Percentiles rank a stretch among this genome's conserved stretches.
Evolutionary conservation across 176 grass and related monocot genomes (phyloP).

Genomic region (Alloteropsis semialata): DNA sequence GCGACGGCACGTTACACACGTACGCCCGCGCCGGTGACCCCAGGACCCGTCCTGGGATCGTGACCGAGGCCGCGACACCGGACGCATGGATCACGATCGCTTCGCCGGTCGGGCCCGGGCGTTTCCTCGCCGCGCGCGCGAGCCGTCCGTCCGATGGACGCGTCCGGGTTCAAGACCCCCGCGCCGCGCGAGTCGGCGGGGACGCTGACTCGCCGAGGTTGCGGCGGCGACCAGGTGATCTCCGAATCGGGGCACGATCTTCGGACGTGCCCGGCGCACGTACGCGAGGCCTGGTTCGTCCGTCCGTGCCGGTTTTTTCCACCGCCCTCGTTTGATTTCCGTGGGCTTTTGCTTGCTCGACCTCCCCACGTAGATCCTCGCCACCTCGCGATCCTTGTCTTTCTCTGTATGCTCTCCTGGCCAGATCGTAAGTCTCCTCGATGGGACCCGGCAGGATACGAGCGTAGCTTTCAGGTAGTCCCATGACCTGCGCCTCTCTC

Average conservation of each 20-base stretch:
- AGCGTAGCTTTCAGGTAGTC: background rate
- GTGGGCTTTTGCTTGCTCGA: background rate
- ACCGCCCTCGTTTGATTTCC: background rate
- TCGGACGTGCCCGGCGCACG: constrained; percentile 4
- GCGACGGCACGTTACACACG: background rate
- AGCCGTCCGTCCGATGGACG: background rate
- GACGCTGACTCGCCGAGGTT: background rate
- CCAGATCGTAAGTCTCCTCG: background rate
- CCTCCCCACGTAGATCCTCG: background rate
- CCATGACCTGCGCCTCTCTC: background rate
- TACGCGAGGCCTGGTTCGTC: background rate
- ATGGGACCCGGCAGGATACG: background rate
- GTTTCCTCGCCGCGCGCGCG: background rate
- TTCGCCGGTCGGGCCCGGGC: too few relatives aligned
- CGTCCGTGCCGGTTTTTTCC: background rate
- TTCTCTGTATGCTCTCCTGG: background rate
- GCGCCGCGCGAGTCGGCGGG: background rate
- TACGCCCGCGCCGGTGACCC: background rate
- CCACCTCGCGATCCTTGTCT: too few relatives aligned
- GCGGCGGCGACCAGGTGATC: background rate
- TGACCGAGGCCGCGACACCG: too few relatives aligned
- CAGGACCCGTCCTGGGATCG: too few relatives aligned
- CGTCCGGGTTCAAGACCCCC: background rate
- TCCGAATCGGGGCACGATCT: constrained; percentile 6
- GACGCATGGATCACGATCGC: too few relatives aligned